Conservation (phyloP, 192 early-diverging fungal species). For the Linnemannia elongata region DNA sequence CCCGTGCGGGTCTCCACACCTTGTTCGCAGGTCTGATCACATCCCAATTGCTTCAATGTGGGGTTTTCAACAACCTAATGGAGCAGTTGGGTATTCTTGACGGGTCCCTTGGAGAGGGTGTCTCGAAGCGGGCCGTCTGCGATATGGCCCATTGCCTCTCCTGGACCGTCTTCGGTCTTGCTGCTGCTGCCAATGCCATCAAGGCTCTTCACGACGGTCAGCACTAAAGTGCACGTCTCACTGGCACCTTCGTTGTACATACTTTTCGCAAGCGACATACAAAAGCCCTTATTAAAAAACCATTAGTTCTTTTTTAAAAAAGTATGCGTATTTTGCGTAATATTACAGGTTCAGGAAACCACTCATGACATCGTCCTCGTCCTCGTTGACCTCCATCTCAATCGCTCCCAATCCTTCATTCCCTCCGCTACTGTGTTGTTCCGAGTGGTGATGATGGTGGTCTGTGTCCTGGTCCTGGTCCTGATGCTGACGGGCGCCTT, state of each 20-base stretch:
- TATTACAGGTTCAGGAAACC: conserved; percentile 51
- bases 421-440: neutral
- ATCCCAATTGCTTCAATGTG: conserved; percentile 29
- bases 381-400: conserved; percentile 45
- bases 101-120: conserved; percentile 9
- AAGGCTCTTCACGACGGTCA: conserved; percentile 29
- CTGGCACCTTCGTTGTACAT: too few relatives aligned
- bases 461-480: conserved; percentile 13
- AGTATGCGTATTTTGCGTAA: neutral
- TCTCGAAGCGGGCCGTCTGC: neutral
- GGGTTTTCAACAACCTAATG: conserved; percentile 20
- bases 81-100: conserved; percentile 36
- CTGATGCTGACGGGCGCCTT: neutral
- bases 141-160: conserved; percentile 23
- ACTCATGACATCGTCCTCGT: conserved; percentile 50
- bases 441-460: neutral
- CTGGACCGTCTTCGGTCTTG: conserved; percentile 42
- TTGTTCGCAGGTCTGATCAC: conserved; percentile 34
- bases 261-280: neutral
- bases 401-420: conserved; percentile 22
- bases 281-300: neutral
- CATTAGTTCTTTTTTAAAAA: neutral
- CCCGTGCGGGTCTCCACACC: conserved; percentile 36
- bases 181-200: conserved; percentile 40
- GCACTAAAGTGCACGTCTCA: neutral